phyloP scores from a whole-genome alignment of 2,329 filamentous ascomycete genomes.

The Fusarium zealandicum region DNA sequence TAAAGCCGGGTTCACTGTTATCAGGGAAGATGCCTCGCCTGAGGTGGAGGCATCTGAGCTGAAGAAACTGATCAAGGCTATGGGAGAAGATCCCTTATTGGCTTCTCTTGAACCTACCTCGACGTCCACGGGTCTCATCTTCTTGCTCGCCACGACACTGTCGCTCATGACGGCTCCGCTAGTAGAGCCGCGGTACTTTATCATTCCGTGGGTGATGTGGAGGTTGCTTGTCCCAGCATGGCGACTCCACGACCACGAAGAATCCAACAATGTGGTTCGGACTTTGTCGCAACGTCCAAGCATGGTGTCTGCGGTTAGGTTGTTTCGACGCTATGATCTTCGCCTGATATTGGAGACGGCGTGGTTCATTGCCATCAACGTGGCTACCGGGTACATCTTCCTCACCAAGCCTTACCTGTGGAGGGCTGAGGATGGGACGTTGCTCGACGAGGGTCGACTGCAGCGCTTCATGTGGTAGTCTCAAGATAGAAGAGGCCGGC shows the following conservation, averaged over 20 bases:
- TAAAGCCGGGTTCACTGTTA: constrained; percentile 6
- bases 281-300: constrained; percentile 3
- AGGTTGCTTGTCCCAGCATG: constrained; percentile 75
- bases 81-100: constrained; percentile 39
- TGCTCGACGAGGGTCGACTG: constrained; percentile 62
- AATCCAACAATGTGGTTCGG: not conserved
- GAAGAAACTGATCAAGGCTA: constrained; percentile 18
- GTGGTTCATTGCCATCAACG: constrained; percentile 74
- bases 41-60: constrained; percentile 8
- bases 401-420: constrained; percentile 73
- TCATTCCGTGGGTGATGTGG: constrained; percentile 95
- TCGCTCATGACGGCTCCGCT: constrained; percentile 88
- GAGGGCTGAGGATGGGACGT: constrained; percentile 58
- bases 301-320: not conserved
- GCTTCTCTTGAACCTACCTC: constrained; percentile 45
- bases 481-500: not conserved
- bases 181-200: constrained; percentile 95
- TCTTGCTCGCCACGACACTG: constrained; percentile 73
- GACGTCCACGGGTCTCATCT: constrained; percentile 62
- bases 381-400: constrained; percentile 74
- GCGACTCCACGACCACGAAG: constrained; percentile 38
- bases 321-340: constrained; percentile 49
- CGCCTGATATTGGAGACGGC: constrained; percentile 66
- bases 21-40: constrained; percentile 1
- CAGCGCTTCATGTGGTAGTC: constrained; percentile 84